Percentiles rank a stretch among this genome's conserved stretches.
Conservation (phyloP, 164 flowering plant species). For the Umbellularia californica region DNA sequence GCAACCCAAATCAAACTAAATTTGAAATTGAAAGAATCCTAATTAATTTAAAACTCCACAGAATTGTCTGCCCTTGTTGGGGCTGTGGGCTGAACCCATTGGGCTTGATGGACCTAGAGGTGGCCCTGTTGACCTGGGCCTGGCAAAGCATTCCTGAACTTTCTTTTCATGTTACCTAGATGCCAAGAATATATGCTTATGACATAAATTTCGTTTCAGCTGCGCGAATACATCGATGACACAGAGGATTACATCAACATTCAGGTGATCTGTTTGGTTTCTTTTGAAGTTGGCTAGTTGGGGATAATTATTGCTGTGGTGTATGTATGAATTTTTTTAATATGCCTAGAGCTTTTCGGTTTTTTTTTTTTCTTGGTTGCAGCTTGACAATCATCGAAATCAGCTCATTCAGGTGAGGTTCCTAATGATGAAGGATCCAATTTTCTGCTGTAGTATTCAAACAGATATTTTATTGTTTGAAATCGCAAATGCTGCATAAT, state of each 20-base stretch:
- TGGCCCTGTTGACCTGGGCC: no score
- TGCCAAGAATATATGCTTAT: background rate
- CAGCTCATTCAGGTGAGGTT: constrained; percentile 84
- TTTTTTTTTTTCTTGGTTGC: constrained; percentile 13
- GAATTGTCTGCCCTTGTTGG: no score
- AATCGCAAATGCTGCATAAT: background rate
- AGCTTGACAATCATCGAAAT: constrained; percentile 97
- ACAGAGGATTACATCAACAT: constrained; percentile 97
- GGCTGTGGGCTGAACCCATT: no score
- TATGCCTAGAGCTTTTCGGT: background rate
- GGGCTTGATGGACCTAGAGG: no score
- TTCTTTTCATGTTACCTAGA: background rate
- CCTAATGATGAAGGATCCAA: no score
- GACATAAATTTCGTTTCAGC: constrained; percentile 32
- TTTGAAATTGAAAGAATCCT: no score
- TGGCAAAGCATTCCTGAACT: no score
- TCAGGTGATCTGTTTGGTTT: constrained; percentile 48
- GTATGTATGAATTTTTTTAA: no score
- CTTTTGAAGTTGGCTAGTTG: background rate
- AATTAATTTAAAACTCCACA: no score
- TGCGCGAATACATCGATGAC: constrained; percentile 94
- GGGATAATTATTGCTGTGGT: background rate
- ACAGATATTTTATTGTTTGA: background rate
- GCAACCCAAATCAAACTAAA: no score
- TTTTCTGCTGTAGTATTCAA: background rate